Evolutionary conservation across 495 filamentous ascomycete genomes (phyloP).

Genomic region (Aspergillus steynii): DNA sequence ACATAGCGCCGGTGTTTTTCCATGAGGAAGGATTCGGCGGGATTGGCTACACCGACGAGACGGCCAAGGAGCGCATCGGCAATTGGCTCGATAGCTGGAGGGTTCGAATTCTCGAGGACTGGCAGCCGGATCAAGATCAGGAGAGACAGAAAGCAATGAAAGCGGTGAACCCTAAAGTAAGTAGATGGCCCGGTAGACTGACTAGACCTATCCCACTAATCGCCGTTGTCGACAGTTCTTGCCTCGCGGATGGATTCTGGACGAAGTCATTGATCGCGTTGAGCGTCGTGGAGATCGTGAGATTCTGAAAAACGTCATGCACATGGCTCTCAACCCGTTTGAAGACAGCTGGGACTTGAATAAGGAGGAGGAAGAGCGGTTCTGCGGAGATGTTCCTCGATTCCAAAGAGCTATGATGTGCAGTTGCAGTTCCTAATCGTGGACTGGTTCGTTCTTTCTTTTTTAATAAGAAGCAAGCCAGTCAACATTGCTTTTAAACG

Average conservation of each 20-base stretch:
- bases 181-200: slow-evolving; percentile 2
- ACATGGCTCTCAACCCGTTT: slow-evolving; percentile 80
- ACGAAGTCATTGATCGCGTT: slow-evolving; percentile 86
- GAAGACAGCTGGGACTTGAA: slow-evolving; percentile 74
- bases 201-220: neutral
- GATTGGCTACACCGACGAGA: slow-evolving; percentile 54
- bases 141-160: slow-evolving; percentile 74
- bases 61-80: slow-evolving; percentile 62
- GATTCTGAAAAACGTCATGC: slow-evolving; percentile 71
- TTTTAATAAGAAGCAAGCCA: neutral
- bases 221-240: slow-evolving; percentile 56
- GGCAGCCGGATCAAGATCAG: slow-evolving; percentile 56
- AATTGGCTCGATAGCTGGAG: slow-evolving; percentile 78
- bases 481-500: slow-evolving; percentile 9
- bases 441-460: slow-evolving; percentile 4
- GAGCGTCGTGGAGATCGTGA: slow-evolving; percentile 81
- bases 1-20: slow-evolving; percentile 68
- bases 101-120: slow-evolving; percentile 67
- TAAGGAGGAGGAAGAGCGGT: slow-evolving; percentile 73
- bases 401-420: slow-evolving; percentile 81
- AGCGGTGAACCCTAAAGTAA: slow-evolving; percentile 76
- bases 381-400: slow-evolving; percentile 84
- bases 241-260: slow-evolving; percentile 85
- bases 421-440: slow-evolving; percentile 65
- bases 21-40: slow-evolving; percentile 62